Evolutionary conservation across 192 early-diverging fungal genomes (phyloP).

Genomic region (Spizellomyces sp.): DNA sequence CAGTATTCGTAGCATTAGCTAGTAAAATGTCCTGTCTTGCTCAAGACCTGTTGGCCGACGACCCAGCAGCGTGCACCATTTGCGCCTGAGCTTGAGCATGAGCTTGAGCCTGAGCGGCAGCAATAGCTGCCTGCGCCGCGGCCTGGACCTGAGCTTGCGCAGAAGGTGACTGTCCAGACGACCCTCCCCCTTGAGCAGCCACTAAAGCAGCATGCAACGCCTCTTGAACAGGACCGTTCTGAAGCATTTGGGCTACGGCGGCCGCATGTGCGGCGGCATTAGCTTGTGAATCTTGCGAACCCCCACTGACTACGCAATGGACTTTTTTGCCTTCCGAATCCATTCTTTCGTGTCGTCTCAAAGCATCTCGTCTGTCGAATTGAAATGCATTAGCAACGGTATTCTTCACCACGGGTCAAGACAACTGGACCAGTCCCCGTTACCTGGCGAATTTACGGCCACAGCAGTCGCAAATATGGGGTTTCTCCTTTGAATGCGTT

Average conservation of each 20-base stretch:
- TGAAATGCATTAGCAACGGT: too few relatives aligned
- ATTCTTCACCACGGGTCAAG: too few relatives aligned
- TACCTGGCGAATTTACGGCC: constrained; percentile 41
- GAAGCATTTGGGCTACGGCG: too few relatives aligned
- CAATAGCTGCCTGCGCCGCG: background rate
- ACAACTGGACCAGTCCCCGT: too few relatives aligned
- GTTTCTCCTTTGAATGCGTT: constrained; percentile 42
- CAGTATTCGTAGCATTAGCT: too few relatives aligned
- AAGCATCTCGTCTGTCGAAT: constrained; percentile 31
- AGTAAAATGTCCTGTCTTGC: too few relatives aligned
- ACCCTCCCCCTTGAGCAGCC: constrained; percentile 12
- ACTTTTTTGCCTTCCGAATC: constrained; percentile 48
- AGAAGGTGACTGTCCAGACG: background rate
- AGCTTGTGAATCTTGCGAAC: background rate
- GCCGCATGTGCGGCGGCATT: too few relatives aligned
- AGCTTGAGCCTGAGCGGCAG: constrained; percentile 1
- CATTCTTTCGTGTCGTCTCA: constrained; percentile 46
- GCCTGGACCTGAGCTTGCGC: background rate
- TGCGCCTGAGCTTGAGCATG: background rate
- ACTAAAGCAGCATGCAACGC: constrained; percentile 21
- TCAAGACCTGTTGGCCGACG: too few relatives aligned
- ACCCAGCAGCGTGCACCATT: background rate
- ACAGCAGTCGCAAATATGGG: constrained; percentile 36
- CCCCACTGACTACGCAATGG: constrained; percentile 29
- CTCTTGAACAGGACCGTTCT: constrained; percentile 18